Percentiles rank a stretch among this genome's conserved stretches.
Conservation (phyloP, 805 yeast species). For the Wickerhamomyces silvicola region DNA sequence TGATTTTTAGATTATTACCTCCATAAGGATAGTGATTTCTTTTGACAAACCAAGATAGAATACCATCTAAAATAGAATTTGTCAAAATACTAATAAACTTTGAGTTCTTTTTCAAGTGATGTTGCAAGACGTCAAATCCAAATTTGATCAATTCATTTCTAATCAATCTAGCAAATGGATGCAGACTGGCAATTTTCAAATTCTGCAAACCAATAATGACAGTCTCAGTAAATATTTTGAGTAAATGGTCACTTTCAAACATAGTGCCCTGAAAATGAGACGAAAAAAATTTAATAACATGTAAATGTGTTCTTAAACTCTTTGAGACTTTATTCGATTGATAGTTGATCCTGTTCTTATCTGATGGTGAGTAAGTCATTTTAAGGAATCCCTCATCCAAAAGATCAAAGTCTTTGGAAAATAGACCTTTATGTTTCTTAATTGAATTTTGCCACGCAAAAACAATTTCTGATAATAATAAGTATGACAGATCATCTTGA, state of each 20-base stretch:
- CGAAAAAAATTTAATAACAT: constrained; percentile 58
- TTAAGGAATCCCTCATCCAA: constrained; percentile 52
- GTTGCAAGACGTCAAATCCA: constrained; percentile 56
- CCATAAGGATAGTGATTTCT: constrained; percentile 76
- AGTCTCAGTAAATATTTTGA: constrained; percentile 62
- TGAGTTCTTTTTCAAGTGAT: constrained; percentile 45
- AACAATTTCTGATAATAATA: constrained; percentile 64
- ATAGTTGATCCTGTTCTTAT: constrained; percentile 50
- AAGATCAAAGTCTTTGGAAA: constrained; percentile 48
- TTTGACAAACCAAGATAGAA: constrained; percentile 71
- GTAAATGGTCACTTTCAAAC: constrained; percentile 62
- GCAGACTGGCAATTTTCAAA: constrained; percentile 58
- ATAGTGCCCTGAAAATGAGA: constrained; percentile 77
- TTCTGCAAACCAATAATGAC: constrained; percentile 48
- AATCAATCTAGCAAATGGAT: constrained; percentile 71
- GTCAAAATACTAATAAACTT: constrained; percentile 38
- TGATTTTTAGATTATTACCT: constrained; percentile 63
- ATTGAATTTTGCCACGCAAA: constrained; percentile 65
- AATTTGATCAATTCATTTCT: constrained; percentile 71
- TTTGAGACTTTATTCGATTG: constrained; percentile 42
- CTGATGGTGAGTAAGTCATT: constrained; percentile 90
- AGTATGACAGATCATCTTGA: constrained; percentile 45
- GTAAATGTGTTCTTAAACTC: constrained; percentile 59
- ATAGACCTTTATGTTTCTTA: constrained; percentile 55
- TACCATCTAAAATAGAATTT: constrained; percentile 49